These are phyloP conservation scores for Raffaelea deltoideospora DNA, from an alignment of 2,329 filamentous ascomycete species.

Conservation along the genomic window DNA sequence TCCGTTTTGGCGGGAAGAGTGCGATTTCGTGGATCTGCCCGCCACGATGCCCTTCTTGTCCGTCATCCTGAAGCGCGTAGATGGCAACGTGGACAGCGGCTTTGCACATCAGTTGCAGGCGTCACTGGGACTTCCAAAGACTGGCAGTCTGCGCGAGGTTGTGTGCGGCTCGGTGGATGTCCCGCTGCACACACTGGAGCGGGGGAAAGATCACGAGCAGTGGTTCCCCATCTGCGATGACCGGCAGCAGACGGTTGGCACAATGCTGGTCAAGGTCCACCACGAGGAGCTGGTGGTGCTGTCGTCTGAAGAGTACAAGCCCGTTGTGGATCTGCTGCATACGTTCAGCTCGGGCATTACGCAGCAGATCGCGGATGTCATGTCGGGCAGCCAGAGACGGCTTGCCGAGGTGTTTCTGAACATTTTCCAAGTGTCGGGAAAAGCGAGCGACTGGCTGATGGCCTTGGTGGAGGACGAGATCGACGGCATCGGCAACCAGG, in stretches of 20 bases:
- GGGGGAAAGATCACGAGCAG: constrained; percentile 65
- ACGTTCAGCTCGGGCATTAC: constrained; percentile 74
- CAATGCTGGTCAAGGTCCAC: constrained; percentile 68
- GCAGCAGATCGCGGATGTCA: constrained; percentile 63
- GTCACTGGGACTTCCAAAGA: constrained; percentile 25
- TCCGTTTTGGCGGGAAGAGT: constrained; percentile 73
- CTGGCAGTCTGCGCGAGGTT: constrained; percentile 30
- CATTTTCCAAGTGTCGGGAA: constrained; percentile 86
- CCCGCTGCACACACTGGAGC: constrained; percentile 61
- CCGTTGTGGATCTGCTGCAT: constrained; percentile 69
- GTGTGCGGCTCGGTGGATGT: constrained; percentile 66
- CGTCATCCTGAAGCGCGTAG: constrained; percentile 54
- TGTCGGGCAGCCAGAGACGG: constrained; percentile 64
- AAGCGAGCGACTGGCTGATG: constrained; percentile 78
- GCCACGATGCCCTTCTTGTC: constrained; percentile 53
- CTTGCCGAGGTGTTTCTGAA: constrained; percentile 79
- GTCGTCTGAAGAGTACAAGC: constrained; percentile 70
- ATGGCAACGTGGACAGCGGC: constrained; percentile 32
- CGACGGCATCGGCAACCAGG: constrained; percentile 76
- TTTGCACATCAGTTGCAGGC: constrained; percentile 28
- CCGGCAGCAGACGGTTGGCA: constrained; percentile 60
- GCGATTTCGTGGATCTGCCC: constrained; percentile 61
- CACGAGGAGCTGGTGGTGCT: constrained; percentile 85
- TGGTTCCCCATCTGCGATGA: constrained; percentile 77
- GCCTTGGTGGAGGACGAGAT: constrained; percentile 93